Percentiles rank a stretch among this genome's conserved stretches.
Conservation (phyloP, 495 filamentous ascomycete genomes). For the Xylaria longipes region DNA sequence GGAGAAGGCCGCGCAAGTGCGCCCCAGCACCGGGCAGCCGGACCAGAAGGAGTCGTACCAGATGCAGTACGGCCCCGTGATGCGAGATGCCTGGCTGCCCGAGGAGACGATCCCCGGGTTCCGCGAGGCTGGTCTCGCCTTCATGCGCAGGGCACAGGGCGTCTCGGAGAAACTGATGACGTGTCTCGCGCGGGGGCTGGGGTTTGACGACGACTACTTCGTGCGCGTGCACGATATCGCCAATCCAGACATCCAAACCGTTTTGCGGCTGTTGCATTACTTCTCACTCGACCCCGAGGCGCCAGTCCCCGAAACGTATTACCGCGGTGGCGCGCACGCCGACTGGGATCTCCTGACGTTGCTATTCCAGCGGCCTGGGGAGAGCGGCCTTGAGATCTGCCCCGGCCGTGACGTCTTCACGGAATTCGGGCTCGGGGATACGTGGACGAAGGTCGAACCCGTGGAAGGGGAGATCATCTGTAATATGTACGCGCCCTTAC, state of each 20-base stretch:
- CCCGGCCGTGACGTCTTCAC: conserved; percentile 68
- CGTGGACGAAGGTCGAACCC: conserved; percentile 68
- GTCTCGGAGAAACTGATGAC: conserved; percentile 64
- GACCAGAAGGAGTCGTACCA: conserved; percentile 71
- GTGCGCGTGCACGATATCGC: conserved; percentile 58
- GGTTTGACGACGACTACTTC: conserved; percentile 64
- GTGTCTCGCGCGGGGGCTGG: conserved; percentile 65
- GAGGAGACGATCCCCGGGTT: conserved; percentile 58
- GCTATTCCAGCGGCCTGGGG: conserved; percentile 68
- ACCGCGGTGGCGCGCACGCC: conserved; percentile 68
- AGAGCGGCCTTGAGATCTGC: conserved; percentile 70
- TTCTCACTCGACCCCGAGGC: conserved; percentile 38
- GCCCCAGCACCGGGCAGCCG: conserved; percentile 64
- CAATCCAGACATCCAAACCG: conserved; percentile 58
- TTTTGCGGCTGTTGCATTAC: conserved; percentile 67
- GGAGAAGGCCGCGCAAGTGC: conserved; percentile 67
- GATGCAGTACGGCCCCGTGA: conserved; percentile 62
- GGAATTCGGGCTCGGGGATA: conserved; percentile 63
- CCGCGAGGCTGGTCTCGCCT: conserved; percentile 47
- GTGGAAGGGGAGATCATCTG: conserved; percentile 65
- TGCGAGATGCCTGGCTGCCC: conserved; percentile 59
- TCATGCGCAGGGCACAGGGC: conserved; percentile 60
- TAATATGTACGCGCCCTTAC: conserved; percentile 55
- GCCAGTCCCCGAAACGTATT: conserved; percentile 56
- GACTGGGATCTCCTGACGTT: conserved; percentile 70